Evolutionary conservation across 2,329 filamentous ascomycete species (phyloP), one percentile per base, ranked within the genome.

Genomic region (Metarhizium brunneum): DNA sequence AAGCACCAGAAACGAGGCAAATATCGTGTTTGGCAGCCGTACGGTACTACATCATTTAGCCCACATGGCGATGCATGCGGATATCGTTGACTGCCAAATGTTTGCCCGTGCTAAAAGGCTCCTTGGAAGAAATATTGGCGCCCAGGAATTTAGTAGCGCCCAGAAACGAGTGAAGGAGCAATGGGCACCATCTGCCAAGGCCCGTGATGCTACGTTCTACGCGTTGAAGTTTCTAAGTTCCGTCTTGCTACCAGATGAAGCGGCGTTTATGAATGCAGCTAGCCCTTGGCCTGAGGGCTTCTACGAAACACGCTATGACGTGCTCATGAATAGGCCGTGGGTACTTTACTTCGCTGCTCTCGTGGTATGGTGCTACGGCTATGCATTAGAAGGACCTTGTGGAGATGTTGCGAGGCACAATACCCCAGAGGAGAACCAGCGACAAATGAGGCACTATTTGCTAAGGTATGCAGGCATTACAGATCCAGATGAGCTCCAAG

Each of bases 31-130:
- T 63, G 90, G 96, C 68, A 91, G 87, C 59, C 84, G 90, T 20
- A 95, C 88, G 2, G 92, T 96, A 32, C 76, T 97, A 48, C 92
- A 97, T 66, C 90, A 95, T 64, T 77, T 99, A 13, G 94, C 94
- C 0, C 94, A 97, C 69, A 96, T 99, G 90, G 90, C 91, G 3
- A 96, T 96, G 81, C 91, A 97, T 66, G 91, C 95, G 29, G 92
- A 97, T 66, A 90, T 97, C 54, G 89, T 95, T n/a, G 92, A 97
- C 69, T 92, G 91, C 65, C 92, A 97, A 71, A 95, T 97, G 61
- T 96, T 94, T 69, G 94, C 92, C 5, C 86, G 92, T 8, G 90
- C 92, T 1, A 89, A 86, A 62, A 81, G 92, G 35, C 79, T 96
- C 2, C 82, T 97, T 4, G 92, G 94, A 25, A 85, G 92, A 50